Evolutionary conservation across 1,139 yeast genomes (phyloP).

Genomic region (Taiozyma onychis): DNA sequence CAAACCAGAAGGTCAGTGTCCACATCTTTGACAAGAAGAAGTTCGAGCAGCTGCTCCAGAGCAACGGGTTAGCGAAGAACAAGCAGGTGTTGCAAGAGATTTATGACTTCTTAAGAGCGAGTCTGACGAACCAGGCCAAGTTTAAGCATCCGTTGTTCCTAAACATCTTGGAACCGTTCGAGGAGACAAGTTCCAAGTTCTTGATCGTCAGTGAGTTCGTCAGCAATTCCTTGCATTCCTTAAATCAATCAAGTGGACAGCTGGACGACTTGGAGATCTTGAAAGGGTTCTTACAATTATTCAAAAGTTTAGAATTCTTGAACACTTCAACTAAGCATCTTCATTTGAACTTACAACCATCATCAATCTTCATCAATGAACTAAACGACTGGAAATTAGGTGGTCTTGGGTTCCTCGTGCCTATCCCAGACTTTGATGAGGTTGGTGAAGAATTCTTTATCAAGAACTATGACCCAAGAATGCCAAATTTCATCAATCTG

Average conservation of each 20-base stretch:
- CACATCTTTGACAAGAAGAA: conserved; percentile 84
- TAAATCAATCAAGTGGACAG: conserved; percentile 28
- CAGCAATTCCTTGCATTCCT: conserved; percentile 1
- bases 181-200: conserved; percentile 72
- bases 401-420: conserved; percentile 59
- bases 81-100: conserved; percentile 35
- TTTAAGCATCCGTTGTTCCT: conserved; percentile 70
- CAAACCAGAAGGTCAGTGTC: conserved; percentile 56
- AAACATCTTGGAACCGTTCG: conserved; percentile 34
- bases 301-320: conserved; percentile 75
- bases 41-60: conserved; percentile 51
- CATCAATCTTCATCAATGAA: conserved; percentile 67
- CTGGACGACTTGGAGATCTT: conserved; percentile 35
- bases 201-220: conserved; percentile 49
- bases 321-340: conserved; percentile 72
- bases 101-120: conserved; percentile 42
- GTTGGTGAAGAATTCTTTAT: conserved; percentile 32
- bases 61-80: conserved; percentile 43
- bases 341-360: conserved; percentile 77
- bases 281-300: conserved; percentile 75
- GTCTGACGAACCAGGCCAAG: conserved; percentile 67
- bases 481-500: conserved; percentile 67
- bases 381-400: conserved; percentile 93
- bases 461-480: conserved; percentile 54
- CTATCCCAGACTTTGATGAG: conserved; percentile 35